These are phyloP conservation scores for Claviceps maximensis DNA, from an alignment of 2,329 filamentous ascomycete genomes.

Conservation along the genomic window DNA sequence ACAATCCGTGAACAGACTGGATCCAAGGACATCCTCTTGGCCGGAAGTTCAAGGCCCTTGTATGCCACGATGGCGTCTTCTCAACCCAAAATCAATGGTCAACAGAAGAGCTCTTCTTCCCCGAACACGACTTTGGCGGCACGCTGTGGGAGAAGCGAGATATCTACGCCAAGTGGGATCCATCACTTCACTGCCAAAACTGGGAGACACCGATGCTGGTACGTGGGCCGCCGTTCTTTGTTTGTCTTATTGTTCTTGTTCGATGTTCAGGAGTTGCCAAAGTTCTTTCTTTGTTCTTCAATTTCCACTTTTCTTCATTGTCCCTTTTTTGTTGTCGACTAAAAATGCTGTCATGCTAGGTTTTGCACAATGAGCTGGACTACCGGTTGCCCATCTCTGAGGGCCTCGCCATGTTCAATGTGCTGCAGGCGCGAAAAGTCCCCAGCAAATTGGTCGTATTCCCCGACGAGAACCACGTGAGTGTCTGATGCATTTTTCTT, in stretches of 20 bases:
- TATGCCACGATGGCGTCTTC: slow-evolving; percentile 81
- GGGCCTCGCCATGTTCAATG: slow-evolving; percentile 74
- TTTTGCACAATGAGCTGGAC: slow-evolving; percentile 80
- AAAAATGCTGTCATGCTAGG: slow-evolving; percentile 13
- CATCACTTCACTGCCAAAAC: slow-evolving; percentile 46
- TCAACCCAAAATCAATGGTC: slow-evolving; percentile 52
- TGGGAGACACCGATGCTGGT: slow-evolving; percentile 84
- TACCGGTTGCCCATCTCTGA: slow-evolving; percentile 79
- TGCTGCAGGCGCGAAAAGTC: slow-evolving; percentile 61
- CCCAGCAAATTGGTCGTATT: slow-evolving; percentile 71
- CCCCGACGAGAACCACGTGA: slow-evolving; percentile 54
- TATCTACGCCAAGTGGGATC: slow-evolving; percentile 58
- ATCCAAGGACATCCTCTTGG: slow-evolving; percentile 78
- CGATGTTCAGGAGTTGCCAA: not conserved
- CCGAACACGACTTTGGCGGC: slow-evolving; percentile 53
- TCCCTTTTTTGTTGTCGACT: not conserved
- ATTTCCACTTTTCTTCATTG: not conserved
- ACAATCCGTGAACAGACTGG: slow-evolving; percentile 48
- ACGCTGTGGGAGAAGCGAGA: slow-evolving; percentile 47
- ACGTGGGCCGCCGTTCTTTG: not conserved
- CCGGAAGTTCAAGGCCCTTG: slow-evolving; percentile 73
- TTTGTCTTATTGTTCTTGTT: not conserved
- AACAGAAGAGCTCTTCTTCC: slow-evolving; percentile 59
- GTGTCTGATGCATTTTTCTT: slow-evolving; percentile 5
- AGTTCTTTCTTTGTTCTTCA: no score